These are phyloP conservation scores for Termitomyces sp. DNA, from an alignment of 768 basidiomycete species.

Conservation along the genomic window DNA sequence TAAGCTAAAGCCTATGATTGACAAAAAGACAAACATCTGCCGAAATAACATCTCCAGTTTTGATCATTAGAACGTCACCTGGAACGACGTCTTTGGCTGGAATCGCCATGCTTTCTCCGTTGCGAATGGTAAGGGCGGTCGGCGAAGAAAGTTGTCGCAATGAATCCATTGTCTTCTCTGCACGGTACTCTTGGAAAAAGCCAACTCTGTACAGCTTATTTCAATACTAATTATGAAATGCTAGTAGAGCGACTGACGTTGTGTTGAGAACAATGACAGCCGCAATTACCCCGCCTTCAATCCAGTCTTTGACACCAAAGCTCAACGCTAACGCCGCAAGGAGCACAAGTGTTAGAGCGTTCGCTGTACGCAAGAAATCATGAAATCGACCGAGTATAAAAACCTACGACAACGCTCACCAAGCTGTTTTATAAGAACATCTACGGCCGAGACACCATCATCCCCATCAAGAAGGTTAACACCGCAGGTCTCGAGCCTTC, in stretches of 20 bases:
- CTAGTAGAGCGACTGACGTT: slow-evolving; percentile 17
- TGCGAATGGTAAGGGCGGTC: slow-evolving; percentile 37
- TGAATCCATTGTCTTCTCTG: slow-evolving; percentile 47
- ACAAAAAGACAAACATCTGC: slow-evolving; percentile 31
- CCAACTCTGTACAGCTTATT: slow-evolving; percentile 24
- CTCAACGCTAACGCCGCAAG: slow-evolving; percentile 40
- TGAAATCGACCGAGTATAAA: neutral
- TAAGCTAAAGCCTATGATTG: neutral
- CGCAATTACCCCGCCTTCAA: slow-evolving; percentile 47
- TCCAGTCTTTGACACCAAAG: slow-evolving; percentile 49
- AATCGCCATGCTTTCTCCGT: slow-evolving; percentile 32
- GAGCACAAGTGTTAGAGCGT: slow-evolving; percentile 33
- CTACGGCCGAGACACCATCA: slow-evolving; percentile 26
- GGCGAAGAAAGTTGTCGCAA: slow-evolving; percentile 42
- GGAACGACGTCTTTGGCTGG: slow-evolving; percentile 38
- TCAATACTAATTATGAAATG: neutral
- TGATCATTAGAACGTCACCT: slow-evolving; percentile 33
- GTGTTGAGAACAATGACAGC: slow-evolving; percentile 38
- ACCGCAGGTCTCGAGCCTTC: slow-evolving; percentile 26
- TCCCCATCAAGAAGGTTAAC: slow-evolving; percentile 28
- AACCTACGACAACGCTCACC: slow-evolving; percentile 15
- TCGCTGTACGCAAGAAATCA: slow-evolving; percentile 20
- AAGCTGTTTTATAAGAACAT: slow-evolving; percentile 29
- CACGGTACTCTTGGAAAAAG: slow-evolving; percentile 41
- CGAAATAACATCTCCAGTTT: slow-evolving; percentile 34